A percentile compares a stretch with the other conserved stretches of the same genome.
These are phyloP conservation scores for Albugo laibachii DNA, from an alignment of 352 stramenopile species.

Conservation along the genomic window DNA sequence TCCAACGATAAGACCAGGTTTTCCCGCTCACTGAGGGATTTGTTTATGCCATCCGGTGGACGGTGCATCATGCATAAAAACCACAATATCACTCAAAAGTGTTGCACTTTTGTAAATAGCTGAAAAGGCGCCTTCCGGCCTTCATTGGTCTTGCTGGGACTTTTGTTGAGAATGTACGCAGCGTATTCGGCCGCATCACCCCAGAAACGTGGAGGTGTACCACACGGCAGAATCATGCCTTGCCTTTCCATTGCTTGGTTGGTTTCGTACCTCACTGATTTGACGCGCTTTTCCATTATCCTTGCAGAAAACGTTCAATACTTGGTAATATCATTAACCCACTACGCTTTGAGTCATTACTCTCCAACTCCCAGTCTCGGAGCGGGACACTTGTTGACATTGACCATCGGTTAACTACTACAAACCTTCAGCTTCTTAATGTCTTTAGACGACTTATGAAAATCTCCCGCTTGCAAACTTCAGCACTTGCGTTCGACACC, in stretches of 20 bases:
- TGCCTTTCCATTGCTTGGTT: background rate
- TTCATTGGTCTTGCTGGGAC: background rate
- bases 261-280: background rate
- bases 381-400: no score
- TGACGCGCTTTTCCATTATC: background rate
- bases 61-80: background rate
- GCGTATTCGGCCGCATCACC: background rate
- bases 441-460: no score
- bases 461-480: no score
- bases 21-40: background rate
- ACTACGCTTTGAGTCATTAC: no score
- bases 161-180: background rate
- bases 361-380: no score
- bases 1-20: background rate
- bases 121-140: background rate
- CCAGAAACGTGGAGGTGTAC: background rate
- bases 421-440: no score
- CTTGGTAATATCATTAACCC: no score
- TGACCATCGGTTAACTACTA: no score
- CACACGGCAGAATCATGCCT: background rate
- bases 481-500: no score
- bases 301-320: background rate
- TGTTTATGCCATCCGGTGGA: background rate
- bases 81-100: background rate
- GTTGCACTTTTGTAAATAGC: background rate